Evolutionary conservation across 768 basidiomycete genomes (phyloP).

Genomic region (Termitomyces sp.): DNA sequence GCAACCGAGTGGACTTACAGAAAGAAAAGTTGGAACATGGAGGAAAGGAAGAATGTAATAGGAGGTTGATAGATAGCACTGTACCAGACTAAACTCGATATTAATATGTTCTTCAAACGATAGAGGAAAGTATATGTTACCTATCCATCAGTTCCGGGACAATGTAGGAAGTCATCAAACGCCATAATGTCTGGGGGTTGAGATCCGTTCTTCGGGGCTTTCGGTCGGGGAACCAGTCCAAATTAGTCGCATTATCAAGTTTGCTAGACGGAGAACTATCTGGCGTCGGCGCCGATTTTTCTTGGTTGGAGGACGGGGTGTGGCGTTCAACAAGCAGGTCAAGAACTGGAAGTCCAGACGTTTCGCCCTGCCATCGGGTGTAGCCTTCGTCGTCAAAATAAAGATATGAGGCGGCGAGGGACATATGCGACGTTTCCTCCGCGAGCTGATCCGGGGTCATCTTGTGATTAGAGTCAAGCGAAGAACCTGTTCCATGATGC

Average conservation of each 20-base stretch:
- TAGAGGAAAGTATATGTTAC: slow-evolving; percentile 40
- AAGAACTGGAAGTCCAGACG: slow-evolving; percentile 86
- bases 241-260: slow-evolving; percentile 31
- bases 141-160: slow-evolving; percentile 92
- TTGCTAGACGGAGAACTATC: slow-evolving; percentile 26
- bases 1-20: slow-evolving; percentile 41
- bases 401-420: slow-evolving; percentile 74
- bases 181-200: slow-evolving; percentile 87
- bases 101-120: slow-evolving; percentile 8
- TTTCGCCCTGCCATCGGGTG: slow-evolving; percentile 90
- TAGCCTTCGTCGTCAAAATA: slow-evolving; percentile 88
- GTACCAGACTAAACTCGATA: slow-evolving; percentile 54
- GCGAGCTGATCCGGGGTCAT: slow-evolving; percentile 41
- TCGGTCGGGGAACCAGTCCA: slow-evolving; percentile 84
- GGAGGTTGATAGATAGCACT: slow-evolving; percentile 88
- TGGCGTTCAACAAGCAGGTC: slow-evolving; percentile 80
- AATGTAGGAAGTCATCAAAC: slow-evolving; percentile 81
- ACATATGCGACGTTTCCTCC: slow-evolving; percentile 61
- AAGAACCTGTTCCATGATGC: slow-evolving; percentile 37
- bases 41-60: slow-evolving; percentile 91
- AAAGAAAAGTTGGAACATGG: slow-evolving; percentile 85
- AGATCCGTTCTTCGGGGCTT: slow-evolving; percentile 70
- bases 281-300: slow-evolving; percentile 21
- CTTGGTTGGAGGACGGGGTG: slow-evolving; percentile 30
- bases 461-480: slow-evolving; percentile 34